Evolutionary conservation across 2,329 filamentous ascomycete species (phyloP).

Genomic region (Aureobasidium pullulans): DNA sequence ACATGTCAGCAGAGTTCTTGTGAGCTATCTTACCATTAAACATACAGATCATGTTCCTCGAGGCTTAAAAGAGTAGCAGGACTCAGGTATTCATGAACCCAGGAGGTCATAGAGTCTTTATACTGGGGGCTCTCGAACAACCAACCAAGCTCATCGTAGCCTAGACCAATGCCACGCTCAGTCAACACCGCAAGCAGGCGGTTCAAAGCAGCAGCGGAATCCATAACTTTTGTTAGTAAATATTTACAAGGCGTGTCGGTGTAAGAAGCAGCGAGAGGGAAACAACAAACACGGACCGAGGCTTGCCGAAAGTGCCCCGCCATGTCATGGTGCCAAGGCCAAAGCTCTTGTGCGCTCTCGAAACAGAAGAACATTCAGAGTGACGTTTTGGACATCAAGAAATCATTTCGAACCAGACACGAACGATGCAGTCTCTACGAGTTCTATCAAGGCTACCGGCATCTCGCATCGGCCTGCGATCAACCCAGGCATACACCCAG

Average conservation of each 20-base stretch:
- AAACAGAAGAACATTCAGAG: not conserved
- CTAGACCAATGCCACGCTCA: constrained; percentile 37
- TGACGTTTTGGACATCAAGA: not conserved
- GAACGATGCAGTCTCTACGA: constrained; percentile 5
- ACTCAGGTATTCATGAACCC: constrained; percentile 42
- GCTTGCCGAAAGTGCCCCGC: not conserved
- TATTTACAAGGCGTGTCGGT: not conserved
- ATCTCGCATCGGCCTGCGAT: not conserved
- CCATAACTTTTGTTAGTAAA: not conserved
- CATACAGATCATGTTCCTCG: constrained; percentile 43
- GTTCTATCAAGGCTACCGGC: not conserved
- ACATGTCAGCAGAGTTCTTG: not conserved
- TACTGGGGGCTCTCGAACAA: constrained; percentile 40
- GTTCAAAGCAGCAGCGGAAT: constrained; percentile 21
- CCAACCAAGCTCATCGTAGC: constrained; percentile 40
- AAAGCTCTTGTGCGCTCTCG: not conserved
- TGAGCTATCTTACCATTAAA: constrained; percentile 22
- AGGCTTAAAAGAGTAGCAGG: constrained; percentile 39
- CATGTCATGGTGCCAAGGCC: constrained; percentile 2
- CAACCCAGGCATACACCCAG: not conserved
- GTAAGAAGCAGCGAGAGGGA: not conserved
- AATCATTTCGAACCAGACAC: not conserved
- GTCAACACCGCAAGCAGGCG: constrained; percentile 38
- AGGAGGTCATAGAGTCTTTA: constrained; percentile 33
- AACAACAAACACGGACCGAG: constrained; percentile 6